Base-by-base conservation (phyloP, 768 basidiomycete species). In the Hygrophorus russula region DNA sequence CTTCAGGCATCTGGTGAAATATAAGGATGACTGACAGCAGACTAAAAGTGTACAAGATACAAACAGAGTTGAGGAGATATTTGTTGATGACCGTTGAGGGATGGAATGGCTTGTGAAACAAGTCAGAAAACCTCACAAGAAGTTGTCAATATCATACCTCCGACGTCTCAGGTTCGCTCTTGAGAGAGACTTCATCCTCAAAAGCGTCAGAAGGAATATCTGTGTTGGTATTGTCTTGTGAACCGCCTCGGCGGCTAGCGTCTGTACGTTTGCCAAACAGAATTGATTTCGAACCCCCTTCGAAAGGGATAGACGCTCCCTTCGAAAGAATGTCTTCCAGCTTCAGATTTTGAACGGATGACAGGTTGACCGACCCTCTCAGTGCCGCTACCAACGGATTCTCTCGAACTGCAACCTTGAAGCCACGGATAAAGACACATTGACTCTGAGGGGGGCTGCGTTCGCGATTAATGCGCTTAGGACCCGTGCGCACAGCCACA, bases 371-470 rank as follows among this genome's bases (percentile, higher is more conserved):
- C 33, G 33, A 17, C 13, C 33, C 33, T 35, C 33, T 35, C 17
- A 35, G 17, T 5, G 17, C 33, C 13, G 33, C 33, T n/a, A 9
- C n/a, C 7, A 24, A 24, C 7, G 24, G 24, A 17, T 17, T 13
- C 17, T 35, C 33, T 17, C 33, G 33, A n/a, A 35, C 17, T 13
- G 33, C 10, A 1, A 44, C 18, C 14, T 15, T 44, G 18, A 36
- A 36, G 24, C 42, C 42, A 15, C 18, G 42, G 12, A 51, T 42
- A 24, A 52, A 52, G 14, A 48, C 38, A 32, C 49, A 48, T 38
- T 52, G 51, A 20, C 50, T 52, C 19, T 50, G 27, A 29, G 32
- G 32, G 8, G n/a, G 2, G 36, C 15, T 19, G 3, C 31, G 27
- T 36, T 33, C 13, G 1, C 18, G 10, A 10, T 44, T 32, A 14